Percentiles rank a stretch among this genome's conserved stretches.
phyloP scores from a whole-genome alignment of 176 grass and related monocot species.

The Musa schizocarpa region DNA sequence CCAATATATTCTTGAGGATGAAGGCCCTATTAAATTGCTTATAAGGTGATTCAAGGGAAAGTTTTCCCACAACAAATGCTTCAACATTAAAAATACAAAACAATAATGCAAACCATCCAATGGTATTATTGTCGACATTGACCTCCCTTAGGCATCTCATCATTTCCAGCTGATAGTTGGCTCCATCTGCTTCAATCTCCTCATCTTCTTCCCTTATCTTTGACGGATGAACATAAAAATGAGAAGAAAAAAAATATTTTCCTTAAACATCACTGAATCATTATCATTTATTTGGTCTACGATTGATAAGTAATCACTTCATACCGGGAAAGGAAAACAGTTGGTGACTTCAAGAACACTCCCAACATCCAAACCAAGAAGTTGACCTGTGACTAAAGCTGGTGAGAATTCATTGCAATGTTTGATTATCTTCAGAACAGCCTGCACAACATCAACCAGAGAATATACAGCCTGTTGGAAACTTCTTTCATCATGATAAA shows the following conservation, averaged over 20 bases:
- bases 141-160: slow-evolving; percentile 97
- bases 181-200: slow-evolving; percentile 91
- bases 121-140: slow-evolving; percentile 97
- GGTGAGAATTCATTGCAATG: slow-evolving; percentile 94
- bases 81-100: neutral
- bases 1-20: neutral
- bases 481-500: no score
- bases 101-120: slow-evolving; percentile 71
- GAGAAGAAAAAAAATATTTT: neutral
- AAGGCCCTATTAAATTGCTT: neutral
- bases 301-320: slow-evolving; percentile 11
- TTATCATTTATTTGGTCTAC: neutral
- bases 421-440: slow-evolving; percentile 90
- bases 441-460: slow-evolving; percentile 31
- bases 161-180: slow-evolving; percentile 99
- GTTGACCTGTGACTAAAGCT: slow-evolving; percentile 88
- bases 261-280: neutral
- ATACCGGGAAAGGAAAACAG: slow-evolving; percentile 98
- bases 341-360: slow-evolving; percentile 97
- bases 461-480: neutral
- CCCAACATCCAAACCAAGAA: slow-evolving; percentile 97
- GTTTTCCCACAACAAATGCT: neutral
- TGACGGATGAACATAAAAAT: slow-evolving; percentile 2
- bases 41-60: neutral
- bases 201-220: slow-evolving; percentile 95